Conservation (phyloP, 2,329 filamentous ascomycete genomes). For the Aureobasidium musti region DNA sequence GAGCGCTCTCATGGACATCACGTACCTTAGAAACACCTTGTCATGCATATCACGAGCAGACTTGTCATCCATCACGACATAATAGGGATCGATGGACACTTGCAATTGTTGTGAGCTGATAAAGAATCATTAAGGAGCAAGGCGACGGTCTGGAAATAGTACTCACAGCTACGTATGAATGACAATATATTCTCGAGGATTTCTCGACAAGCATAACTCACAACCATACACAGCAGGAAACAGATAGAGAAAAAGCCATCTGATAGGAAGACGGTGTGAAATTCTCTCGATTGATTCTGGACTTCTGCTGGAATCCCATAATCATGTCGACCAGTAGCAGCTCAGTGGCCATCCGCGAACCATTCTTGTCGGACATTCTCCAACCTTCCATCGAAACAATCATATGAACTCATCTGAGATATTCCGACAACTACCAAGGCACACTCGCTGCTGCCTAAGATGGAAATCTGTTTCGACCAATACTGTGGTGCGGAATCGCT, state of each 20-base stretch:
- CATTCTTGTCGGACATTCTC: slow-evolving; percentile 1
- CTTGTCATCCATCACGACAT: not conserved
- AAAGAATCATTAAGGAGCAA: not conserved
- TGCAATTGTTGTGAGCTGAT: not conserved
- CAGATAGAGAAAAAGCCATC: not conserved
- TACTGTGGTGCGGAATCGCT: not conserved
- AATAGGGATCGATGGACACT: not conserved
- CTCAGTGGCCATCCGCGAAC: not conserved
- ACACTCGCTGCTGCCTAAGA: not conserved
- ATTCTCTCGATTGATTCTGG: not conserved
- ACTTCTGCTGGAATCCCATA: not conserved
- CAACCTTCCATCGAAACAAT: not conserved
- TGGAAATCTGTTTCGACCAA: not conserved
- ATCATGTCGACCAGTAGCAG: too few species aligned
- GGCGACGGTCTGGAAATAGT: not conserved
- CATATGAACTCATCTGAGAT: not conserved
- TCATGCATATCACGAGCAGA: not conserved
- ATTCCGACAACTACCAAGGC: not conserved
- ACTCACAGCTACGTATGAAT: not conserved
- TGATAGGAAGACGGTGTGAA: not conserved
- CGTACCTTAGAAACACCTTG: not conserved
- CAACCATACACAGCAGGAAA: not conserved
- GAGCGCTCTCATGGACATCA: not conserved
- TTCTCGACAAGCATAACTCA: not conserved
- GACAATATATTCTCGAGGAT: not conserved